Evolutionary conservation across 176 grass and related monocot species (phyloP).

Genomic region (Ananas comosus): DNA sequence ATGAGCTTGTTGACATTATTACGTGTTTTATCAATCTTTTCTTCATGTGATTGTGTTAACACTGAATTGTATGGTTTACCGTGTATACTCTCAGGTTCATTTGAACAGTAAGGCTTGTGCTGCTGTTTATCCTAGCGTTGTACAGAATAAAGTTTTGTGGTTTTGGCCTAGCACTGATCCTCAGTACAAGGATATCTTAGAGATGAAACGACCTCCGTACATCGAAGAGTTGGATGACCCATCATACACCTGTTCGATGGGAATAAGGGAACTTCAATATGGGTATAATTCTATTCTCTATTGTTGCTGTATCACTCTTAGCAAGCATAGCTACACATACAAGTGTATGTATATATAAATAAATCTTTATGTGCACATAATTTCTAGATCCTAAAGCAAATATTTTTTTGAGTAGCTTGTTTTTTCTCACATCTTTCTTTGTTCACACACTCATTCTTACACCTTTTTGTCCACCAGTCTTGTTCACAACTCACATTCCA

Average conservation of each 20-base stretch:
- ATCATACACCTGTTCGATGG: slow-evolving; percentile 37
- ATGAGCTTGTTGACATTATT: not conserved
- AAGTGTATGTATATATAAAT: not conserved
- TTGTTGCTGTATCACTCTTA: not conserved
- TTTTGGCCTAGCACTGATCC: slow-evolving; percentile 63
- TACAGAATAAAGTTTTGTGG: slow-evolving; percentile 79
- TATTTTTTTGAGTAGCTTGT: too few species aligned
- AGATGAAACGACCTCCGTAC: slow-evolving; percentile 43
- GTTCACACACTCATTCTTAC: too few species aligned
- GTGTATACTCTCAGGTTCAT: slow-evolving; percentile 39
- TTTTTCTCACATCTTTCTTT: too few species aligned
- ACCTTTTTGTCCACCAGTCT: too few species aligned
- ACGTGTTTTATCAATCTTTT: not conserved
- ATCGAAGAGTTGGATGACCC: slow-evolving; percentile 78
- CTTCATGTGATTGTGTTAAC: not conserved
- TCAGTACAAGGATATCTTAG: slow-evolving; percentile 40
- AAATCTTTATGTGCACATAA: too few species aligned
- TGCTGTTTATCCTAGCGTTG: slow-evolving; percentile 65
- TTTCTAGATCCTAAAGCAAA: too few species aligned
- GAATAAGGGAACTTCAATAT: slow-evolving; percentile 55
- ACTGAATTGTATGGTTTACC: not conserved
- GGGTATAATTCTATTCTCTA: slow-evolving; percentile 29
- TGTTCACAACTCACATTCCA: too few species aligned
- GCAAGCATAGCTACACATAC: not conserved
- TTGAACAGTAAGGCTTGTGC: slow-evolving; percentile 60